phyloP scores from a whole-genome alignment of 164 flowering plant genomes.

The Liquidambar formosana region DNA sequence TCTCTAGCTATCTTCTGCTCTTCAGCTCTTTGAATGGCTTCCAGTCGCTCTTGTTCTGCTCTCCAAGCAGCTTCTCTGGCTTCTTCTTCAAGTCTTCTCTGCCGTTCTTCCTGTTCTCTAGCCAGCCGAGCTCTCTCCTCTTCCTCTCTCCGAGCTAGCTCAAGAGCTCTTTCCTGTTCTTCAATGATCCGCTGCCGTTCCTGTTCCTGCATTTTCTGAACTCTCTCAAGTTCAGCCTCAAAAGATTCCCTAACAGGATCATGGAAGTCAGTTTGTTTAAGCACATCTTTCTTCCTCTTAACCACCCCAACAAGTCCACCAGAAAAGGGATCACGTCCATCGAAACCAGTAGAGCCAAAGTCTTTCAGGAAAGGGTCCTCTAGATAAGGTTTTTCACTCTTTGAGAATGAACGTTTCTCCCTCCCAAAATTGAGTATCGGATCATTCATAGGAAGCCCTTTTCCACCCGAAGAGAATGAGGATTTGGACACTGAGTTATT shows the following conservation, averaged over 20 bases:
- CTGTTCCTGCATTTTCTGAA: slow-evolving; percentile 91
- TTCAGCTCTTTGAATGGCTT: slow-evolving; percentile 65
- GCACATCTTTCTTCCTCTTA: slow-evolving; percentile 76
- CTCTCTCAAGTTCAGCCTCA: slow-evolving; percentile 98
- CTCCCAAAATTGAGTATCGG: slow-evolving; percentile 56
- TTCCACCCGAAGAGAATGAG: slow-evolving; percentile 47
- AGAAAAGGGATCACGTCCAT: slow-evolving; percentile 66
- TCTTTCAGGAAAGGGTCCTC: slow-evolving; percentile 69
- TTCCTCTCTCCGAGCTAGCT: slow-evolving; percentile 82
- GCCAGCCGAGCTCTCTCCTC: slow-evolving; percentile 72
- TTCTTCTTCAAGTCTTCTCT: slow-evolving; percentile 81
- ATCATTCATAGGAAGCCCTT: slow-evolving; percentile 44
- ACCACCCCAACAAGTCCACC: slow-evolving; percentile 60
- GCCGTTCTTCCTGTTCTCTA: slow-evolving; percentile 78
- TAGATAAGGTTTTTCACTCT: slow-evolving; percentile 48
- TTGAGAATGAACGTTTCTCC: slow-evolving; percentile 52
- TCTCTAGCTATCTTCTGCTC: slow-evolving; percentile 84
- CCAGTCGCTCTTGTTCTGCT: slow-evolving; percentile 79
- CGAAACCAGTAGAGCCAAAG: slow-evolving; percentile 46
- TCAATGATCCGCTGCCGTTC: slow-evolving; percentile 75
- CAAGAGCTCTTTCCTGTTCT: slow-evolving; percentile 85
- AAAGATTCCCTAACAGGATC: slow-evolving; percentile 96
- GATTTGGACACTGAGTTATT: slow-evolving; percentile 40
- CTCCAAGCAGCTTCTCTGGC: slow-evolving; percentile 93
- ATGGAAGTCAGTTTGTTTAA: slow-evolving; percentile 69